Evolutionary conservation across 2,329 filamentous ascomycete species (phyloP).

Genomic region (Penicillium psychrosexuale): DNA sequence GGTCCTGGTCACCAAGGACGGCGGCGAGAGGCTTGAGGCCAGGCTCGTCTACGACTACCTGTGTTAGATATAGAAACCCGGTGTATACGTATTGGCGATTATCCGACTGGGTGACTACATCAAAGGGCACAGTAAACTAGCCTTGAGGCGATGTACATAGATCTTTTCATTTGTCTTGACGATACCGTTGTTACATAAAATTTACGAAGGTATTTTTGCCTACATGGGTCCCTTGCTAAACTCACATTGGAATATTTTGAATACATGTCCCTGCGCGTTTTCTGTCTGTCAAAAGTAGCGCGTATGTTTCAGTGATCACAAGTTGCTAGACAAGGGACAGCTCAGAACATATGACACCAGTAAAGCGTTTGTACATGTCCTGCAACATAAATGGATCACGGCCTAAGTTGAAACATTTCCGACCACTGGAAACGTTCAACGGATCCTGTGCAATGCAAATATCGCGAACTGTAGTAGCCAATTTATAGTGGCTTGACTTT

Average conservation of each 20-base stretch:
- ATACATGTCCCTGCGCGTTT: background rate
- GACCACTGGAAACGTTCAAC: too few species aligned
- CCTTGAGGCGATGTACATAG: background rate
- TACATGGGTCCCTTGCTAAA: background rate
- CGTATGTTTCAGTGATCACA: background rate
- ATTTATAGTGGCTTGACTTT: too few species aligned
- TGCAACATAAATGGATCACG: background rate
- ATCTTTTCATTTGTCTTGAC: background rate
- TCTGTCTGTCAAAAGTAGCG: background rate
- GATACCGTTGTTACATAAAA: background rate
- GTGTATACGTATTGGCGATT: background rate
- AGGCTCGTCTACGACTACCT: background rate
- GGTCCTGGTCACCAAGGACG: background rate
- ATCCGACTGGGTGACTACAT: background rate
- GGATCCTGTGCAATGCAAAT: too few species aligned
- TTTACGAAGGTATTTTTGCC: background rate
- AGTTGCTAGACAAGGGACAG: background rate
- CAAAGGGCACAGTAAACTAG: background rate
- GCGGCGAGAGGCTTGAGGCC: background rate
- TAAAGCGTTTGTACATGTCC: background rate
- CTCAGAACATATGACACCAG: background rate
- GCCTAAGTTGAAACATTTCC: background rate
- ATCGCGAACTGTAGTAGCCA: too few species aligned
- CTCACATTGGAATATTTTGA: background rate
- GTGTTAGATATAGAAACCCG: background rate